phyloP scores from a whole-genome alignment of 768 basidiomycete species.

The Mycena indigotica region DNA sequence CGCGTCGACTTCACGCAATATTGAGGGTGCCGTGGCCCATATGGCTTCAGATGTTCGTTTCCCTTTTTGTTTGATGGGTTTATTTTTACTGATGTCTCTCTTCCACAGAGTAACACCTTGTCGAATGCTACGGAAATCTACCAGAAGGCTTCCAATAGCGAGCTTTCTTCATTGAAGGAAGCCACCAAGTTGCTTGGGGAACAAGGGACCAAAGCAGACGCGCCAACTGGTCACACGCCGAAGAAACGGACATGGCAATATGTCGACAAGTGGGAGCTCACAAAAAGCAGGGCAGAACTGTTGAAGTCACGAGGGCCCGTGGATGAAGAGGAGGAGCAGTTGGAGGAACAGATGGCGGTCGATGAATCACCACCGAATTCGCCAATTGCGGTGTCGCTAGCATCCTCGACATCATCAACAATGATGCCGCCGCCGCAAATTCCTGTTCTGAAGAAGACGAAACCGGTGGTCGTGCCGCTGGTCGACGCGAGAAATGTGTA shows the following conservation, averaged over 20 bases:
- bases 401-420: conserved; percentile 43
- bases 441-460: conserved; percentile 21
- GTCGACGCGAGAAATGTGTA: conserved; percentile 48
- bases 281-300: conserved; percentile 61
- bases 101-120: conserved; percentile 44
- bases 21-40: conserved; percentile 44
- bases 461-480: conserved; percentile 31
- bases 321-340: conserved; percentile 35
- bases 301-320: conserved; percentile 47
- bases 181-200: conserved; percentile 54
- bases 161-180: conserved; percentile 52
- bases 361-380: conserved; percentile 26
- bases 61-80: neutral
- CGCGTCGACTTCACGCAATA: conserved; percentile 49
- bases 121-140: conserved; percentile 45
- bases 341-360: conserved; percentile 33
- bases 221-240: conserved; percentile 73
- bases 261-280: conserved; percentile 71
- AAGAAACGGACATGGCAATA: conserved; percentile 75
- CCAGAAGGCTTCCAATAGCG: conserved; percentile 41
- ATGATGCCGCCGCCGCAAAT: conserved; percentile 23
- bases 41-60: conserved; percentile 56
- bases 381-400: conserved; percentile 34
- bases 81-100: neutral
- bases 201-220: conserved; percentile 63